A percentile compares a stretch with the other conserved stretches of the same genome.
phyloP scores from a whole-genome alignment of 345 rosid species.

The Corchorus capsularis region DNA sequence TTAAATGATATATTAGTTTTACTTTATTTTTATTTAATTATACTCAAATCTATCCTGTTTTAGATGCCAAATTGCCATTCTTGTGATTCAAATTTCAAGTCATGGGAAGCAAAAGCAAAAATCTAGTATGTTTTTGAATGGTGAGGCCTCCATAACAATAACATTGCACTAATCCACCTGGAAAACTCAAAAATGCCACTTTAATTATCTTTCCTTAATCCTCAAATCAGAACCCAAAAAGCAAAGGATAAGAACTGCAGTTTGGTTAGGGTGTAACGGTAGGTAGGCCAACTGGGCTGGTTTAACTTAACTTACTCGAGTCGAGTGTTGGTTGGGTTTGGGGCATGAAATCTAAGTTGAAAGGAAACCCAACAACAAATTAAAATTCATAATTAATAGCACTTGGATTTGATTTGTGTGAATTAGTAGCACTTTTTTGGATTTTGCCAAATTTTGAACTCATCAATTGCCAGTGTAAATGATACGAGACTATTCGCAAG shows the following conservation, averaged over 20 bases:
- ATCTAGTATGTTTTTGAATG: background rate
- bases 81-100: slow-evolving; percentile 10
- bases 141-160: slow-evolving; percentile 12
- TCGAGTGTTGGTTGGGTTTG: no score
- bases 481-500: no score
- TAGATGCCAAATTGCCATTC: slow-evolving; percentile 17
- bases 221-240: no score
- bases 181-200: background rate
- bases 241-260: background rate
- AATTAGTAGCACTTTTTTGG: background rate
- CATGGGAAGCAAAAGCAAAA: background rate
- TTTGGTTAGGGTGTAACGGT: background rate
- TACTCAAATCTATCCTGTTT: background rate
- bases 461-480: no score
- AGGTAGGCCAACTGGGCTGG: background rate
- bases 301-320: background rate
- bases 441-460: background rate
- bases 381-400: background rate
- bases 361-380: background rate
- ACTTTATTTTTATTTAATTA: no score
- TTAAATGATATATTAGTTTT: no score
- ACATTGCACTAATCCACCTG: background rate
- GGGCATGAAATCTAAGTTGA: background rate
- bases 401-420: background rate
- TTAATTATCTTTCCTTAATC: background rate